Base-by-base conservation (phyloP, 768 basidiomycete genomes). In the Steccherinum ochraceum region DNA sequence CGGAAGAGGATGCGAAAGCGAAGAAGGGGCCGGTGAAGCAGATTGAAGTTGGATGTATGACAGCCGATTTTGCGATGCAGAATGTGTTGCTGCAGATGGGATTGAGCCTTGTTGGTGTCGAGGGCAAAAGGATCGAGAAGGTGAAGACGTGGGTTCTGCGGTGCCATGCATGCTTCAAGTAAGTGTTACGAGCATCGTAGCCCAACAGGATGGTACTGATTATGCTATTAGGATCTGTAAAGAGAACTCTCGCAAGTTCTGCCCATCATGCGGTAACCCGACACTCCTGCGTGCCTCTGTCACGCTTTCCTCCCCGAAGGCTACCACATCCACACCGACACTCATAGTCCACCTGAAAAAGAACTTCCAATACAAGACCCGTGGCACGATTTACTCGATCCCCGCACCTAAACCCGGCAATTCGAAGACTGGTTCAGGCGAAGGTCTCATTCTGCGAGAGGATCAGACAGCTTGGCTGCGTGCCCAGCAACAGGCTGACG, bases 81-180 rank as follows among this genome's bases (percentile, higher is more conserved):
- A 99, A 99, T 61, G 91, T 98, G 19, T 69, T 95, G 56, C 68
- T 99, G 46, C 94, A 96, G 66, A 93, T 98, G 89, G 89, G 89
- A 0, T 69, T 99, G 55, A 88, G 85, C 54, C 75, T 98, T 24
- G 84, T 99, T 11, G 85, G 93, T 7, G 79, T 89, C 5, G 92
- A 93, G 55, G 96, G 96, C 3, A 94, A 86, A 70, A 76, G 81
- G 58, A 95, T 99, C 52, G 79, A 87, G 56, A 88, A 81, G 60
- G 84, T 98, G 23, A 93, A 94, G 68, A 98, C 83, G 52, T 98
- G 93, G 91, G 92, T 98, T 1, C 69, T 98, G 62, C 72, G 96
- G 51, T 99, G 96, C 66, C 96, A 99, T 70, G 96, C 93, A 12
- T 99, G 96, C 69, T 99, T 94, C 80, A 97, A 97, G 96, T 98